Base-by-base conservation (phyloP, 441 rosid species). In the Lepidium campestre region DNA sequence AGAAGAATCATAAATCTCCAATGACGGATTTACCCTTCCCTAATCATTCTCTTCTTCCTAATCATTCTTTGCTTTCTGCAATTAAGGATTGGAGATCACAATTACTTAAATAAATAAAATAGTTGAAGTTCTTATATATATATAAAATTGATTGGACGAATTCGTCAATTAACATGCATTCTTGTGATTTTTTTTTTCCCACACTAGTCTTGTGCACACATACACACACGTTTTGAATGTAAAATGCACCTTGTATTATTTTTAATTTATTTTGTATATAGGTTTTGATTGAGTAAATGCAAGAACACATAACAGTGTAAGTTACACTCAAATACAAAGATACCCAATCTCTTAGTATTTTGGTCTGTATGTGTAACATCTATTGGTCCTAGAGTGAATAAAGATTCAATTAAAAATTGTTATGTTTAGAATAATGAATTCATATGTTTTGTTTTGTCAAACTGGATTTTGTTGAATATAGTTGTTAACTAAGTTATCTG, bases 1-100 rank as follows among this genome's bases (percentile, higher is more conserved):
- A 79, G 72, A 78, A 69, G 57, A 81, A 83, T 27, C 86, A 82
- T 20, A 79, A 70, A 31, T 93, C 99, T 5, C 97, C 97, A 7
- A 70, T 84, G 83, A 87, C 97, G 10, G 84, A 85, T 55, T 63
- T 84, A 71, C 76, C 83, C 1, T 73, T 93, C 66, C 76, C 91
- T 7, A 77, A 74, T 44, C 80, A 84, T 72, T 73, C 82, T 64
- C 85, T 93, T 48, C 57, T 89, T 46, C 90, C 97, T 53, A 93
- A 89, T 73, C 87, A 87, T 61, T 72, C 90, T 1, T 85, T 93
- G 56, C 79, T 86, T 32, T 82, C 85, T 25, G 97, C 96, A 2
- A 87, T 93, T 34, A 52, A 62, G 67, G 89, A 84, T 68, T 89
- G 96, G 97, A 87, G 61, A 55, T 74, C 77, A 32, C 55, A 68